Conservation (phyloP, 73 alveolate species). For the Uronychia setigera region DNA sequence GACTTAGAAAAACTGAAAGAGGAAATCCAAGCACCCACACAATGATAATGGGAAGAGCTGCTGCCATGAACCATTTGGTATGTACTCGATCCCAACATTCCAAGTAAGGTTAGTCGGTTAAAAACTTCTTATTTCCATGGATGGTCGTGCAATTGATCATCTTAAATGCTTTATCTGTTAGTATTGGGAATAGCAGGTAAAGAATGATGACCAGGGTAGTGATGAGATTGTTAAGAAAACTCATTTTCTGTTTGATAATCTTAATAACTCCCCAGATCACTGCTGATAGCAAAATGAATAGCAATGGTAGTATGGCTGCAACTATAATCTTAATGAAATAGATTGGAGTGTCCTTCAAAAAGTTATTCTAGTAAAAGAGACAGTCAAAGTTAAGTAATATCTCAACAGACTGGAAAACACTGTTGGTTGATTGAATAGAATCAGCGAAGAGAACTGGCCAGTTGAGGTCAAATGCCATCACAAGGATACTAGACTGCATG, state of each 20-base stretch:
- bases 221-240: too few species aligned
- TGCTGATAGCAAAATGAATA: neutral
- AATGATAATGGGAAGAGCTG: constrained; percentile 23
- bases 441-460: neutral
- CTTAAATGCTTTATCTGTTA: constrained; percentile 21
- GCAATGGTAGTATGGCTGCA: neutral
- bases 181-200: constrained; percentile 30
- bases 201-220: neutral
- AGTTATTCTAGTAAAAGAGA: neutral
- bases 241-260: neutral
- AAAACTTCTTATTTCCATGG: constrained; percentile 21
- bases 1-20: constrained; percentile 1
- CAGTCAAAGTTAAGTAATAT: neutral
- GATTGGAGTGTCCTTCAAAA: neutral
- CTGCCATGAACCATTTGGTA: constrained; percentile 6
- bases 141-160: constrained; percentile 24
- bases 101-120: constrained; percentile 12
- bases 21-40: constrained; percentile 43
- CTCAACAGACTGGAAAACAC: neutral
- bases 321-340: neutral
- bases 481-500: neutral
- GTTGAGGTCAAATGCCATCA: neutral
- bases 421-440: neutral
- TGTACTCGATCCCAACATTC: constrained; percentile 45
- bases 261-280: neutral